Base-by-base conservation (phyloP, 305 asterid species). In the Rubia tinctorum region DNA sequence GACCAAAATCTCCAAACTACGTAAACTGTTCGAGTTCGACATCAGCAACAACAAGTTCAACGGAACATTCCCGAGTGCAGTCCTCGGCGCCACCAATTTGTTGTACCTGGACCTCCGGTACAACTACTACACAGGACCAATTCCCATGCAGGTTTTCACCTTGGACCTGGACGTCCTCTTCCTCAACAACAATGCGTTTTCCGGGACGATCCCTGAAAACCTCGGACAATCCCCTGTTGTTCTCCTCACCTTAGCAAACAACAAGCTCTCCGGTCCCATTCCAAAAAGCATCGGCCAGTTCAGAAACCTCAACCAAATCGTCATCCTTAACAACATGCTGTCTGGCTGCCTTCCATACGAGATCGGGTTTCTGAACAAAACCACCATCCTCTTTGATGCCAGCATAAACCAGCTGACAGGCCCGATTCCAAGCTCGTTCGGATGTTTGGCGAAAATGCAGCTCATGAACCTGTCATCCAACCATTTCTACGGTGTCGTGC, bases 291-390 rank as follows among this genome's bases (percentile, higher is more conserved):
- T 90, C 34, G 91, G 95, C 8, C 61, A 75, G 10, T 42, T 76
- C 1, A 5, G 17, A 66, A 84, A 82, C 0, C 65, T 88, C 13
- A 71, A 64, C 4, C 90, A 88, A 68, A 76, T 81, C 1, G 72
- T 90, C 5, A 56, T 90, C 55, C 75, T 80, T 6, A 81, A 81
- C 75, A 90, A 90, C 71, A 39, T 8, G 0, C 82, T 90, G 8
- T 81, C 86, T 5, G 91, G 93, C 23, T 88, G 91, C 74, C 88
- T 90, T 17, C 97, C 97, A 0, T 80, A 76, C 72, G 85, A 88
- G 74, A 86, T 88, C 4, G 97, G 95, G 1, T 8, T 77, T 7
- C 69, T 88, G 75, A 70, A 73, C 53, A 75, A 79, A 34, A 47
- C 81, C 1, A 76, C 81, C 1, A 76, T 59, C 1, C 22, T 81